phyloP scores from a whole-genome alignment of 768 basidiomycete species.

The Cystobasidium tubakii region DNA sequence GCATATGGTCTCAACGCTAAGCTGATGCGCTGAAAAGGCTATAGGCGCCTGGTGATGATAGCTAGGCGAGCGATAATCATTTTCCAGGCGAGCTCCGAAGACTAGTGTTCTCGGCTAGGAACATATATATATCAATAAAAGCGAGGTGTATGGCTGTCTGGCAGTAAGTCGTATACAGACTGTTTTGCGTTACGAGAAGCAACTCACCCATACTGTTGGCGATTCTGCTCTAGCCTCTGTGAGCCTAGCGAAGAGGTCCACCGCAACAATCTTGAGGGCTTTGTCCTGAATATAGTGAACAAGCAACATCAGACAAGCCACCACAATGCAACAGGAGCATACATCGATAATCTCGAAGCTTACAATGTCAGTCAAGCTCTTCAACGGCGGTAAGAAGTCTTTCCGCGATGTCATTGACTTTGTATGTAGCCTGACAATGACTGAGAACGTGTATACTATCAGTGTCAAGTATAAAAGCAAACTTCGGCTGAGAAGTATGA shows the following conservation, averaged over 20 bases:
- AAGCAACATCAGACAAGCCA: too few relatives aligned
- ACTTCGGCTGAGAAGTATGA: neutral
- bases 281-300: neutral
- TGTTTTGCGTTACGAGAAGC: neutral
- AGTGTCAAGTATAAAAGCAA: neutral
- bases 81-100: neutral
- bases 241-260: neutral
- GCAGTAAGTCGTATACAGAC: too few relatives aligned
- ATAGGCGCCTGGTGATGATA: constrained; percentile 10
- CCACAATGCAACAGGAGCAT: too few relatives aligned
- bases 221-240: neutral
- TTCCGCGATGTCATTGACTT: constrained; percentile 8
- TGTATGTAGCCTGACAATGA: neutral
- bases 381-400: constrained; percentile 4
- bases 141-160: too few relatives aligned
- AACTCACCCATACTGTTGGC: constrained; percentile 10
- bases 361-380: neutral
- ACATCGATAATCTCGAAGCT: neutral
- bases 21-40: constrained; percentile 2
- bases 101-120: constrained; percentile 14
- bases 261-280: neutral
- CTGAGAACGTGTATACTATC: neutral
- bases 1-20: neutral
- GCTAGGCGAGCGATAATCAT: constrained; percentile 16
- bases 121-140: neutral